phyloP scores from a whole-genome alignment of 768 basidiomycete species.

The Russula lepida region DNA sequence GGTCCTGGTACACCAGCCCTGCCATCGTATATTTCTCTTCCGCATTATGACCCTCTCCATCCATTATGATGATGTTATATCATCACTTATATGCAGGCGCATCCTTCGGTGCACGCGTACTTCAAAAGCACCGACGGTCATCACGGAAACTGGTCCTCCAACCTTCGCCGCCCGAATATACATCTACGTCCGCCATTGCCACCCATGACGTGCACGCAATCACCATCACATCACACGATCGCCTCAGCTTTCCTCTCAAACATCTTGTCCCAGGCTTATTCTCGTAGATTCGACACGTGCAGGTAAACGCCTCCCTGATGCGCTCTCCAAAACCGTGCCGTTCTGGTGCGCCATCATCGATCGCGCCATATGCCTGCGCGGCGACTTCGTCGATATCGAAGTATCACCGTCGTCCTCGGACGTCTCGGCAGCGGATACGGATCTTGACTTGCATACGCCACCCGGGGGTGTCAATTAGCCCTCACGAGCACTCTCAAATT shows the following conservation, averaged over 20 bases:
- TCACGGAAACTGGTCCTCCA: slow-evolving; percentile 77
- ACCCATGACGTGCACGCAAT: slow-evolving; percentile 55
- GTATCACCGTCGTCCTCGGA: slow-evolving; percentile 32
- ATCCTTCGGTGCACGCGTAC: slow-evolving; percentile 45
- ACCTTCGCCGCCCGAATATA: slow-evolving; percentile 74
- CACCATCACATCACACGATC: no score
- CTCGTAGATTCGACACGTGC: slow-evolving; percentile 89
- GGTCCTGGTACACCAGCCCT: slow-evolving; percentile 88
- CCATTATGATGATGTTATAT: slow-evolving; percentile 22
- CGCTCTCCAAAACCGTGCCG: slow-evolving; percentile 81
- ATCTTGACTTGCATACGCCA: slow-evolving; percentile 53
- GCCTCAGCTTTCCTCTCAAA: neutral
- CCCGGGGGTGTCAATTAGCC: slow-evolving; percentile 56
- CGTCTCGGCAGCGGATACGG: slow-evolving; percentile 26
- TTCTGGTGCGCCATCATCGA: slow-evolving; percentile 94
- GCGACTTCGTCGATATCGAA: neutral
- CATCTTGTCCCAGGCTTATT: slow-evolving; percentile 47
- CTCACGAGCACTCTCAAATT: slow-evolving; percentile 78
- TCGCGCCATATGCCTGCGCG: slow-evolving; percentile 38
- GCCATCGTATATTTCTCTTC: slow-evolving; percentile 36
- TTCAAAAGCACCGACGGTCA: slow-evolving; percentile 94
- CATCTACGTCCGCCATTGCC: slow-evolving; percentile 50
- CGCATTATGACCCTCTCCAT: slow-evolving; percentile 2
- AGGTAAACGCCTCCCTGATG: slow-evolving; percentile 92
- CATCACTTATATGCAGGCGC: slow-evolving; percentile 24